These are phyloP conservation scores for Lachnellula hyalina DNA, from an alignment of 2,329 filamentous ascomycete genomes.

Conservation along the genomic window DNA sequence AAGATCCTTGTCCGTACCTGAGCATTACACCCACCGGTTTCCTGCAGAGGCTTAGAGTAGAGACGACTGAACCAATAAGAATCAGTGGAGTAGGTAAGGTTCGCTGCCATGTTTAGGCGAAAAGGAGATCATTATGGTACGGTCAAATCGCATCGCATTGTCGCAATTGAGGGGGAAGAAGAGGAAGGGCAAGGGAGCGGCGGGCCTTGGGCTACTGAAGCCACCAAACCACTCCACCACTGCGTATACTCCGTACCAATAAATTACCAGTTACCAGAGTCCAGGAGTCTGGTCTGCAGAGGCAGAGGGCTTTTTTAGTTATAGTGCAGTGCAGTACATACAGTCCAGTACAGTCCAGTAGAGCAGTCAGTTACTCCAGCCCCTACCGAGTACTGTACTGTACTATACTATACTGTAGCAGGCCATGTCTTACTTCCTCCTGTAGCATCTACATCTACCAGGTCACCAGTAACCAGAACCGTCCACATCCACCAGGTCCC, in stretches of 20 bases:
- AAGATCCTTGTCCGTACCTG: constrained; percentile 21
- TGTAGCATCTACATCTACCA: neutral
- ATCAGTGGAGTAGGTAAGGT: neutral
- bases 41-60: constrained; percentile 10
- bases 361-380: too few relatives aligned
- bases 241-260: too few relatives aligned
- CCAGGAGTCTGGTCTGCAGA: neutral
- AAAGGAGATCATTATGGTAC: neutral
- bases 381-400: too few relatives aligned
- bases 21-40: constrained; percentile 11
- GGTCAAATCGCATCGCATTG: neutral
- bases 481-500: neutral
- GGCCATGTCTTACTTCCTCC: neutral
- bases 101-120: neutral
- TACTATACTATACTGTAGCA: neutral
- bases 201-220: neutral
- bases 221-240: too few relatives aligned
- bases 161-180: too few relatives aligned
- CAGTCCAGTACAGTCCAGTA: neutral
- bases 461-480: too few relatives aligned
- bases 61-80: constrained; percentile 6
- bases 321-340: neutral
- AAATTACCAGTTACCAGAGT: too few relatives aligned
- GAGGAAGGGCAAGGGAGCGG: too few relatives aligned
- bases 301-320: neutral